A percentile compares a stretch with the other conserved stretches of the same genome.
phyloP scores from a whole-genome alignment of 345 rosid genomes.

The Syzygium aromaticum region DNA sequence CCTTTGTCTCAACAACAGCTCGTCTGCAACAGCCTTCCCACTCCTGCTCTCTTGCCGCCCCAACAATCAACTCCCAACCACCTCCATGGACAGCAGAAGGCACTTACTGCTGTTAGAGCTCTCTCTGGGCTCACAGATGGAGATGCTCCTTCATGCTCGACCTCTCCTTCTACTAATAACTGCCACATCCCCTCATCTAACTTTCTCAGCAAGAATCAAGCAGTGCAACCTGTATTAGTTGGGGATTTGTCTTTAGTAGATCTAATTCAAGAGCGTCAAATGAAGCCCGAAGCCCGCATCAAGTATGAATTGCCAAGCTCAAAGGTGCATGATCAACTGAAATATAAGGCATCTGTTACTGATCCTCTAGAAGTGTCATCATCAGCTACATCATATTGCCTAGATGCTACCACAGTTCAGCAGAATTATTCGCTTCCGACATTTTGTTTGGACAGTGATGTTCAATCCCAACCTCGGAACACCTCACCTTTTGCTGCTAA shows the following conservation, averaged over 20 bases:
- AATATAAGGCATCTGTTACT: constrained; percentile 49
- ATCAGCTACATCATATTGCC: constrained; percentile 88
- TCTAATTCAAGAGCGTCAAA: constrained; percentile 60
- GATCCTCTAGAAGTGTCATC: constrained; percentile 92
- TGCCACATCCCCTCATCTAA: constrained; percentile 61
- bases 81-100: constrained; percentile 44
- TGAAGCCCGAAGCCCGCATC: constrained; percentile 46
- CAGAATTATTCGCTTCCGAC: constrained; percentile 66
- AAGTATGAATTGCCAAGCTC: constrained; percentile 50
- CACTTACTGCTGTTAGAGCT: constrained; percentile 37
- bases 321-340: constrained; percentile 48
- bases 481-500: constrained; percentile 51
- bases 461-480: constrained; percentile 61
- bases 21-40: constrained; percentile 45
- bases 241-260: constrained; percentile 41
- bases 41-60: constrained; percentile 44
- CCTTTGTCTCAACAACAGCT: constrained; percentile 29
- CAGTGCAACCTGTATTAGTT: constrained; percentile 36
- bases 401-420: constrained; percentile 66
- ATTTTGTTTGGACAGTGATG: constrained; percentile 68
- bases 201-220: constrained; percentile 64
- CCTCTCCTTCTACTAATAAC: constrained; percentile 91
- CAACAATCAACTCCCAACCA: constrained; percentile 53
- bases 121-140: constrained; percentile 73
- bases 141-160: constrained; percentile 93